phyloP scores from a whole-genome alignment of 2,329 filamentous ascomycete species.

The Alternaria atra region DNA sequence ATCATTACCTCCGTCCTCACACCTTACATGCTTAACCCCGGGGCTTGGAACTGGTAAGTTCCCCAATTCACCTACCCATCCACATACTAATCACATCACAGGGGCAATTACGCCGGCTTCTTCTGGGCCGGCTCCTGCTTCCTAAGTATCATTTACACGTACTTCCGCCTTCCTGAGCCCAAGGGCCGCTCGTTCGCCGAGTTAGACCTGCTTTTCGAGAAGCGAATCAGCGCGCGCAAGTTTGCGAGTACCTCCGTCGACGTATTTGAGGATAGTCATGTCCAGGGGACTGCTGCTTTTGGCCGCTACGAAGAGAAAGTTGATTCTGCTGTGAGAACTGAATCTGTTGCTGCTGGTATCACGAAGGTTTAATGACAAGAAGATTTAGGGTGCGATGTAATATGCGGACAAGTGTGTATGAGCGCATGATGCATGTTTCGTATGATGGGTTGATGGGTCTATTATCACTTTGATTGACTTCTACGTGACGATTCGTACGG shows the following conservation, averaged over 20 bases:
- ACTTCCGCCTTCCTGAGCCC: constrained; percentile 83
- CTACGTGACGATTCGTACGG: neutral
- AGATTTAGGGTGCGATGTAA: constrained; percentile 9
- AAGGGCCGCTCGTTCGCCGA: constrained; percentile 84
- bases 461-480: neutral
- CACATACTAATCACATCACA: neutral
- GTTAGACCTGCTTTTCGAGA: constrained; percentile 84
- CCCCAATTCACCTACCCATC: neutral
- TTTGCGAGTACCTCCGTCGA: constrained; percentile 69
- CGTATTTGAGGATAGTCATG: constrained; percentile 56
- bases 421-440: neutral
- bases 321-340: constrained; percentile 32
- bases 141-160: constrained; percentile 81
- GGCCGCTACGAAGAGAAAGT: constrained; percentile 49
- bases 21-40: constrained; percentile 91
- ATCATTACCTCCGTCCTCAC: constrained; percentile 85
- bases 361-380: constrained; percentile 16
- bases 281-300: constrained; percentile 42
- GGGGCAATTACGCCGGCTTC: constrained; percentile 87
- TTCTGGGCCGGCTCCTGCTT: constrained; percentile 88
- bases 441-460: neutral
- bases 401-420: neutral
- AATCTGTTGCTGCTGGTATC: constrained; percentile 25
- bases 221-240: constrained; percentile 73
- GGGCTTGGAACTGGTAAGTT: constrained; percentile 73